Evolutionary conservation across 768 basidiomycete species (phyloP).

Genomic region (Thelephora aurantiotincta): DNA sequence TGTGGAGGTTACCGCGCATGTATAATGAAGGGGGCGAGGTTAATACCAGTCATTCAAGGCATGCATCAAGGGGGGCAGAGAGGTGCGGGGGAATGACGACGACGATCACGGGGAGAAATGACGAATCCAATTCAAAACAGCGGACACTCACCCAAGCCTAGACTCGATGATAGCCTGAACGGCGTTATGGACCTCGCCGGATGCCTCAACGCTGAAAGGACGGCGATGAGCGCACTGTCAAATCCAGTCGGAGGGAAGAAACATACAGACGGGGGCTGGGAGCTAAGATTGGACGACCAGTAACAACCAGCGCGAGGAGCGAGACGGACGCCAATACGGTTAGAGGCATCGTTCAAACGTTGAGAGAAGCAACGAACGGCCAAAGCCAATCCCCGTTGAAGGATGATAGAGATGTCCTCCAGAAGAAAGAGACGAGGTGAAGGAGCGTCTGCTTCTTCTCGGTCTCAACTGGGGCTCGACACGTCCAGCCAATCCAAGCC

Average conservation of each 20-base stretch:
- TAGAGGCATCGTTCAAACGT: conserved; percentile 19
- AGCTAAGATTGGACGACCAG: conserved; percentile 23
- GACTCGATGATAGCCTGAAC: conserved; percentile 23
- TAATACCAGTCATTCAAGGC: neutral
- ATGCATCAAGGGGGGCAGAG: neutral
- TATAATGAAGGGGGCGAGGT: neutral
- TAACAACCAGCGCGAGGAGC: conserved; percentile 30
- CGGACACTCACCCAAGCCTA: conserved; percentile 19
- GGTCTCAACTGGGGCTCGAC: too few relatives aligned
- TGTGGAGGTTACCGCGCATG: too few relatives aligned
- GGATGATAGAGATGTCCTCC: too few relatives aligned
- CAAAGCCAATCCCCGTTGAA: too few relatives aligned
- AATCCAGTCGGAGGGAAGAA: neutral
- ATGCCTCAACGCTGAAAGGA: conserved; percentile 8
- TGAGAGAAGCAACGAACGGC: too few relatives aligned
- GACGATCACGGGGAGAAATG: neutral
- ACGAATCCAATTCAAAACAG: neutral
- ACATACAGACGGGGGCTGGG: conserved; percentile 13
- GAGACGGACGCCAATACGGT: conserved; percentile 24
- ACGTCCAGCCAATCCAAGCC: too few relatives aligned
- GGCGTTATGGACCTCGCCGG: conserved; percentile 16
- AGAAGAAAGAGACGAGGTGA: too few relatives aligned
- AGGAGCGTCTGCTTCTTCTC: too few relatives aligned
- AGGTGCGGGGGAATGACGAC: neutral
- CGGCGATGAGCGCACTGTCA: neutral